Conservation (phyloP, 257 asterid genomes). For the Primulina huaijiensis region DNA sequence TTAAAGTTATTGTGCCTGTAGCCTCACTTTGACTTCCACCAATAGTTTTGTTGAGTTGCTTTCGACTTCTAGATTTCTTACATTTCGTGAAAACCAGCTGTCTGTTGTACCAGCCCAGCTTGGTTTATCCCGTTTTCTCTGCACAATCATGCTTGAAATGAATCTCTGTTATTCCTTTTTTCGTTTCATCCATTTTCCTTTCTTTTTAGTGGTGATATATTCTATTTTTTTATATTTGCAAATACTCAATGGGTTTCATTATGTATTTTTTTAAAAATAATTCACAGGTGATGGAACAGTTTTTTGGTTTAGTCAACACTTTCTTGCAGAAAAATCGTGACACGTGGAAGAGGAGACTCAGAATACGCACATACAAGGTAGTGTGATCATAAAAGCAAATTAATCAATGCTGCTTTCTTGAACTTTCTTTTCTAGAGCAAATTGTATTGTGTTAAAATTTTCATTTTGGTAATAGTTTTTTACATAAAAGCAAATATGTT, state of each 20-base stretch:
- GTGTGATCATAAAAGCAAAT: slow-evolving; percentile 22
- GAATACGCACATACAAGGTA: slow-evolving; percentile 97
- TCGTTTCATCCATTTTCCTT: slow-evolving; percentile 4
- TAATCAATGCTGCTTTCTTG: slow-evolving; percentile 2
- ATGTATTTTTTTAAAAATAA: slow-evolving; percentile 17
- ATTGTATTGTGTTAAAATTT: too few relatives aligned
- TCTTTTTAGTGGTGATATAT: background rate
- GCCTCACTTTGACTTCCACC: slow-evolving; percentile 7
- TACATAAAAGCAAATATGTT: too few relatives aligned
- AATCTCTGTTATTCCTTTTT: slow-evolving; percentile 12
- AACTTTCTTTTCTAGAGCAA: slow-evolving; percentile 6
- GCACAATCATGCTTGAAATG: slow-evolving; percentile 4
- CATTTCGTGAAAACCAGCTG: slow-evolving; percentile 6
- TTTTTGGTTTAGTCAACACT: slow-evolving; percentile 87
- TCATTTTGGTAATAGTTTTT: too few relatives aligned
- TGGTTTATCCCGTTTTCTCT: slow-evolving; percentile 14
- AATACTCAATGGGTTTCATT: slow-evolving; percentile 11
- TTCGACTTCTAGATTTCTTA: slow-evolving; percentile 13
- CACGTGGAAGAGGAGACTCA: slow-evolving; percentile 76
- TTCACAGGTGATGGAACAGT: slow-evolving; percentile 97
- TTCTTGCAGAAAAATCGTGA: slow-evolving; percentile 92
- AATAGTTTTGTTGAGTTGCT: slow-evolving; percentile 11
- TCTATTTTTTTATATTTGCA: slow-evolving; percentile 11
- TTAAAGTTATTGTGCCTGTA: slow-evolving; percentile 1
- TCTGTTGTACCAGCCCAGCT: slow-evolving; percentile 16